These are phyloP conservation scores for Ascochyta koolunga DNA, from an alignment of 2,329 filamentous ascomycete genomes.

Conservation along the genomic window DNA sequence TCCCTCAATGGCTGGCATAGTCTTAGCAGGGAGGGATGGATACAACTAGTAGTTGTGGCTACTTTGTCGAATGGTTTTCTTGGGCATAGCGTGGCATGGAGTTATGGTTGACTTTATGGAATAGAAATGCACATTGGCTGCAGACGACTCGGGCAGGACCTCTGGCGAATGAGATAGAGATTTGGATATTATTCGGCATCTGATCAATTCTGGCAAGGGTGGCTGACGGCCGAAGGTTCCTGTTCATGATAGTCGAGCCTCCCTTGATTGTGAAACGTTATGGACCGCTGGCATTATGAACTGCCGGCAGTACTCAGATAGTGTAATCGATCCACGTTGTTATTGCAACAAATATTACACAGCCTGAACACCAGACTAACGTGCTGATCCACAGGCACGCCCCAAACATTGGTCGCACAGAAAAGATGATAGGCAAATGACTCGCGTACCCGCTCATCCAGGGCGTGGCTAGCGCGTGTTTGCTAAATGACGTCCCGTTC, in stretches of 20 bases:
- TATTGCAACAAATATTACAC: not conserved
- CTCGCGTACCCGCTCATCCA: constrained; percentile 1
- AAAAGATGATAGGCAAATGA: not conserved
- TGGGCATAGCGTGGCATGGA: constrained; percentile 1
- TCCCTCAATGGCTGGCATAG: not conserved
- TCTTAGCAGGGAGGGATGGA: constrained; percentile 5
- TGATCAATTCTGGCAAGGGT: constrained; percentile 2
- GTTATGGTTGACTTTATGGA: constrained; percentile 6
- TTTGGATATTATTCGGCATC: not conserved
- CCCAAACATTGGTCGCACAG: constrained; percentile 6
- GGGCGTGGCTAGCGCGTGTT: constrained; percentile 18
- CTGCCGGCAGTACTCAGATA: not conserved
- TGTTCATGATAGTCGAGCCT: constrained; percentile 8
- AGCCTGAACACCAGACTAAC: not conserved
- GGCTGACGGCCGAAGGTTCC: constrained; percentile 7
- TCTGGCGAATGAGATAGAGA: not conserved
- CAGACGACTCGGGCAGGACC: not conserved
- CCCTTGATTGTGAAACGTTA: not conserved
- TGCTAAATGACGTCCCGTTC: constrained; percentile 9
- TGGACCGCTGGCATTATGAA: not conserved
- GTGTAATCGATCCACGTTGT: not conserved
- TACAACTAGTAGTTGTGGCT: constrained; percentile 4
- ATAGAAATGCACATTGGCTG: not conserved
- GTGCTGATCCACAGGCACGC: constrained; percentile 1
- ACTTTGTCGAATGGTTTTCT: not conserved